Evolutionary conservation across 2,329 filamentous ascomycete genomes (phyloP).

Genomic region (Trichoderma afroharzianum): DNA sequence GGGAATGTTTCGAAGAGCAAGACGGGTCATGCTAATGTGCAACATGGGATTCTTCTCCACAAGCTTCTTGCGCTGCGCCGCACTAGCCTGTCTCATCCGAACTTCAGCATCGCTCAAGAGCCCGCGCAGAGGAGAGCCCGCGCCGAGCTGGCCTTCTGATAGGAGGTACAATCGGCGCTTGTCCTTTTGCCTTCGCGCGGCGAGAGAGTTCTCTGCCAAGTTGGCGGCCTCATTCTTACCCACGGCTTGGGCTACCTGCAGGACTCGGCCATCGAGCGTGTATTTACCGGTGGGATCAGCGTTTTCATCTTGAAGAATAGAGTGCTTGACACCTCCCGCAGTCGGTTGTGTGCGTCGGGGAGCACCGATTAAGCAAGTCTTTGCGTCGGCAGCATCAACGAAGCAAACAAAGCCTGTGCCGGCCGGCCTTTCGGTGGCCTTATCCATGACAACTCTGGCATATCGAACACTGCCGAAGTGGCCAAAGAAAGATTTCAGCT

Average conservation of each 20-base stretch:
- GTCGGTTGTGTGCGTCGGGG: conserved; percentile 54
- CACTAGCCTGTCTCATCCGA: conserved; percentile 82
- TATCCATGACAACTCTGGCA: conserved; percentile 86
- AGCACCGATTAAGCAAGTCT: conserved; percentile 69
- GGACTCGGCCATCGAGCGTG: conserved; percentile 82
- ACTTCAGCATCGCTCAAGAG: conserved; percentile 74
- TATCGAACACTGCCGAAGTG: conserved; percentile 87
- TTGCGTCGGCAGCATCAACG: conserved; percentile 70
- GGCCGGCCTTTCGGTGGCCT: conserved; percentile 76
- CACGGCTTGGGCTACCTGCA: conserved; percentile 82
- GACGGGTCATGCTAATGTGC: conserved; percentile 82
- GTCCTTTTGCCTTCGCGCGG: conserved; percentile 68
- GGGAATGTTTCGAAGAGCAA: conserved; percentile 89
- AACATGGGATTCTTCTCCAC: conserved; percentile 88
- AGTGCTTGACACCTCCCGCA: conserved; percentile 61
- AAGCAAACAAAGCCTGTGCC: conserved; percentile 97
- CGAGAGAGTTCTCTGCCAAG: conserved; percentile 66
- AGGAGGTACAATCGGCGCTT: conserved; percentile 88
- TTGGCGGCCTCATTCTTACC: conserved; percentile 74
- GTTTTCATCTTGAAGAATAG: conserved; percentile 82
- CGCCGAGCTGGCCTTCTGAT: conserved; percentile 76
- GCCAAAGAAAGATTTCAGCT: conserved; percentile 80
- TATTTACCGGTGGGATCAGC: conserved; percentile 80
- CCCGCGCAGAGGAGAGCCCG: conserved; percentile 73
- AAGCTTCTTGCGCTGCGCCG: conserved; percentile 81